Conservation (phyloP, 2,329 filamentous ascomycete genomes). For the Sporothrix luriei region DNA sequence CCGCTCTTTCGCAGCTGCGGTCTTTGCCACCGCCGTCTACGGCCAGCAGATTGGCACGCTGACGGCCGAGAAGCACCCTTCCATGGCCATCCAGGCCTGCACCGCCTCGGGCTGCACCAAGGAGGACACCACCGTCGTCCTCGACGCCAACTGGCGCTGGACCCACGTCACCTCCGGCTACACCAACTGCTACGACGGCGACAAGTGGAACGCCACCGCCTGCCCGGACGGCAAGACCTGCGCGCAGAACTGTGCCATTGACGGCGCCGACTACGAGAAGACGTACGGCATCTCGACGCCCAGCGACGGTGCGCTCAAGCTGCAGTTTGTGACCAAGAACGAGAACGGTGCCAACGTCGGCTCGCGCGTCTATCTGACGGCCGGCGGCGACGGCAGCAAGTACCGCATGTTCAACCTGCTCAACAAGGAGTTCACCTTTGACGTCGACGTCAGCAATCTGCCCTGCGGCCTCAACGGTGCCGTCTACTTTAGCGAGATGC, state of each 20-base stretch:
- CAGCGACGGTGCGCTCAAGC: slow-evolving; percentile 49
- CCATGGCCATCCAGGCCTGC: slow-evolving; percentile 56
- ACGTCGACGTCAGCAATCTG: slow-evolving; percentile 64
- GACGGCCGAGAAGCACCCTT: slow-evolving; percentile 54
- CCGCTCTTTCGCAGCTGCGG: not conserved
- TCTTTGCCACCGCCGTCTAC: slow-evolving; percentile 9
- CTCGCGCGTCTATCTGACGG: slow-evolving; percentile 42
- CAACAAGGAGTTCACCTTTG: slow-evolving; percentile 65
- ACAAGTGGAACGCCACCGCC: slow-evolving; percentile 50
- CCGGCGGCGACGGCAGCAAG: slow-evolving; percentile 37
- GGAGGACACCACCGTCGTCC: slow-evolving; percentile 51
- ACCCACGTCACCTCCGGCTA: slow-evolving; percentile 51
- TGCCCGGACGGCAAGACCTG: slow-evolving; percentile 55
- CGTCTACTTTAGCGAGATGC: slow-evolving; percentile 56
- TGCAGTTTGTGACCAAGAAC: slow-evolving; percentile 51
- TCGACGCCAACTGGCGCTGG: slow-evolving; percentile 64
- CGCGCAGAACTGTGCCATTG: slow-evolving; percentile 58
- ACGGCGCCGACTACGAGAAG: slow-evolving; percentile 55
- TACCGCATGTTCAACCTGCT: slow-evolving; percentile 57
- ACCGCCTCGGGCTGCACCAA: slow-evolving; percentile 52
- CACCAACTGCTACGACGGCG: slow-evolving; percentile 55
- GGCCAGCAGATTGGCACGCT: slow-evolving; percentile 53
- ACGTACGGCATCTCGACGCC: slow-evolving; percentile 56
- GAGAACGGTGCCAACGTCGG: slow-evolving; percentile 47
- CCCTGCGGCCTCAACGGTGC: slow-evolving; percentile 61